Percentiles rank a stretch among this genome's conserved stretches.
Evolutionary conservation across 371 early-diverging fungal genomes (phyloP).

Genomic region (Choanephora cucurbitarum): DNA sequence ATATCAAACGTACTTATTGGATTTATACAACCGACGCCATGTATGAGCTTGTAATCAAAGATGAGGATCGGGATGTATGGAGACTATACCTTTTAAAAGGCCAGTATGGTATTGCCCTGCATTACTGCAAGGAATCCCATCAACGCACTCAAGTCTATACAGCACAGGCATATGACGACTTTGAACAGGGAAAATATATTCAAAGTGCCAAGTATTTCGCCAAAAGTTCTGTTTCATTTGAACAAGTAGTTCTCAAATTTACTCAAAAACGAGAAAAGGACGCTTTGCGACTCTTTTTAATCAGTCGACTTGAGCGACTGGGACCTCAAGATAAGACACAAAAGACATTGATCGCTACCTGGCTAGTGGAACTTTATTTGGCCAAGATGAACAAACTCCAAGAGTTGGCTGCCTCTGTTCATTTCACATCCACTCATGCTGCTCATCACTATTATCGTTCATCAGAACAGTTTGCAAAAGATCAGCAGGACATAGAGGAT

Average conservation of each 20-base stretch:
- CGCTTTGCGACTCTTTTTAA: conserved; percentile 76
- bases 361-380: conserved; percentile 88
- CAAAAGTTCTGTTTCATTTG: conserved; percentile 78
- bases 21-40: conserved; percentile 76
- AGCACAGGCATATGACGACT: conserved; percentile 87
- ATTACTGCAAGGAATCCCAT: conserved; percentile 72
- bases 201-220: conserved; percentile 88
- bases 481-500: conserved; percentile 53
- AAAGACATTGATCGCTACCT: conserved; percentile 79
- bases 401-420: conserved; percentile 53
- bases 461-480: conserved; percentile 39
- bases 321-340: conserved; percentile 73
- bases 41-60: conserved; percentile 83
- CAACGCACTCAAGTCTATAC: conserved; percentile 79
- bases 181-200: conserved; percentile 68
- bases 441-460: conserved; percentile 1
- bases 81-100: conserved; percentile 75
- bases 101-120: conserved; percentile 74
- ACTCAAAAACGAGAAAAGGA: conserved; percentile 59
- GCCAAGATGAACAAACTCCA: conserved; percentile 74
- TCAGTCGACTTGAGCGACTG: conserved; percentile 65
- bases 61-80: conserved; percentile 95
- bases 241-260: conserved; percentile 85
- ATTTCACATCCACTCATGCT: conserved; percentile 12
- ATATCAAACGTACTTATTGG: conserved; percentile 85